Percentiles rank a stretch among this genome's conserved stretches.
Evolutionary conservation across 2,329 filamentous ascomycete genomes (phyloP).

Genomic region (Ophiostoma piceae): DNA sequence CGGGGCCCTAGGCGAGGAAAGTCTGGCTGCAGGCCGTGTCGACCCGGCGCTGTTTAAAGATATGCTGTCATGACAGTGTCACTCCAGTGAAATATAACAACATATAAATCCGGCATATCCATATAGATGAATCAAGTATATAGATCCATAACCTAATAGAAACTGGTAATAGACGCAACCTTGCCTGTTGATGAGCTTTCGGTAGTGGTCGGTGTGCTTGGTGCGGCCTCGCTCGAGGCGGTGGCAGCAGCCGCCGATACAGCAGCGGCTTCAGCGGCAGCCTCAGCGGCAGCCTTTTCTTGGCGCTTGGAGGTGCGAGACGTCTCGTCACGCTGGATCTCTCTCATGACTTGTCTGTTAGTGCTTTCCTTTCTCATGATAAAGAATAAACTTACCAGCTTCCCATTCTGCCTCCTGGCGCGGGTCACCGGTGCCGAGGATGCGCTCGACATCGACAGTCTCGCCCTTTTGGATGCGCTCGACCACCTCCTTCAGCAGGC

Average conservation of each 20-base stretch:
- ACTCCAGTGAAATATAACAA: conserved; percentile 26
- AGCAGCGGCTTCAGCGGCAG: conserved; percentile 26
- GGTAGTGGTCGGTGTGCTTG: neutral
- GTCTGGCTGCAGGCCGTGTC: conserved; percentile 27
- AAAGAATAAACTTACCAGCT: conserved; percentile 51
- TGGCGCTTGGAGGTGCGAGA: conserved; percentile 48
- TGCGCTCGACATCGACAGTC: conserved; percentile 76
- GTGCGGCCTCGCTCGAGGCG: neutral
- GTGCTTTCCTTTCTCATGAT: neutral
- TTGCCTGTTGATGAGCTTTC: conserved; percentile 16
- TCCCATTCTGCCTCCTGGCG: conserved; percentile 81
- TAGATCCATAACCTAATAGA: conserved; percentile 26
- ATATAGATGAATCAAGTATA: neutral
- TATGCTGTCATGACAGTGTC: conserved; percentile 49
- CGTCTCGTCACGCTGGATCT: conserved; percentile 57
- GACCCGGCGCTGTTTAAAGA: conserved; percentile 49
- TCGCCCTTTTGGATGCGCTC: conserved; percentile 65
- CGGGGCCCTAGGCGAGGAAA: neutral
- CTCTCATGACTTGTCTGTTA: conserved; percentile 50
- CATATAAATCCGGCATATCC: conserved; percentile 21
- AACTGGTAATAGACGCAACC: conserved; percentile 24
- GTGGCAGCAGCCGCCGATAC: neutral
- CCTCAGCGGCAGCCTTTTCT: conserved; percentile 36
- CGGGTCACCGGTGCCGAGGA: conserved; percentile 71
- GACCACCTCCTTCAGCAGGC: conserved; percentile 67